Conservation (phyloP, 305 asterid species). For the Andrographis paniculata region DNA sequence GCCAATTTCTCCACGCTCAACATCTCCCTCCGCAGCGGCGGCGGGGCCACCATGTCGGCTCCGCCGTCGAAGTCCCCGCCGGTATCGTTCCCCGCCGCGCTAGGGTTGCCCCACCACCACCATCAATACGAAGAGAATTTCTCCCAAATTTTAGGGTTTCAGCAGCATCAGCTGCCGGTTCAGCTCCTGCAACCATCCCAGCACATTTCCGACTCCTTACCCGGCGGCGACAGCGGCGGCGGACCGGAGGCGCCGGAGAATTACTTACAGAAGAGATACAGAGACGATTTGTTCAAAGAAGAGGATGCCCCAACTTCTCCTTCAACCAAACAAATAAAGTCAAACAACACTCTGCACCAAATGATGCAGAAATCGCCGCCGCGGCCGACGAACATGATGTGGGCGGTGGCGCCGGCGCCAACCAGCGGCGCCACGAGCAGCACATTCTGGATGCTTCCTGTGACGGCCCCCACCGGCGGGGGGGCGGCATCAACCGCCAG, state of each 20-base stretch:
- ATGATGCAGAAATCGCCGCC: too few species aligned
- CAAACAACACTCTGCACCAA: slow-evolving; percentile 11
- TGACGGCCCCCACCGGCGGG: slow-evolving; percentile 27
- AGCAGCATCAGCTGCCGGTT: slow-evolving; percentile 15
- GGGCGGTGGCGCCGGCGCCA: slow-evolving; percentile 62
- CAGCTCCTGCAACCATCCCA: slow-evolving; percentile 38
- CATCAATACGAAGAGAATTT: slow-evolving; percentile 48
- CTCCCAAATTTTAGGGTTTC: slow-evolving; percentile 66
- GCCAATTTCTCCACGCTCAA: slow-evolving; percentile 60
- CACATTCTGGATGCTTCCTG: slow-evolving; percentile 69
- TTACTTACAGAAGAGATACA: slow-evolving; percentile 51
- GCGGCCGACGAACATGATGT: slow-evolving; percentile 16
- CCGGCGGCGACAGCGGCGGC: slow-evolving; percentile 33
- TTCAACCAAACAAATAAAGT: slow-evolving; percentile 41
- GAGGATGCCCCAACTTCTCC: slow-evolving; percentile 47
- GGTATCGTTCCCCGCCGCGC: slow-evolving; percentile 49
- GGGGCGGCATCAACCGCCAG: slow-evolving; percentile 20
- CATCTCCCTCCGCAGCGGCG: slow-evolving; percentile 65
- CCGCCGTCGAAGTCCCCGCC: slow-evolving; percentile 66
- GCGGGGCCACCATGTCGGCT: slow-evolving; percentile 52
- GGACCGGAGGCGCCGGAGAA: slow-evolving; percentile 42
- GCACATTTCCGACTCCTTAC: slow-evolving; percentile 25
- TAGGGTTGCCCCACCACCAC: slow-evolving; percentile 51
- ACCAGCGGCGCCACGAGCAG: slow-evolving; percentile 28
- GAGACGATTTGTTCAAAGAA: slow-evolving; percentile 68